A percentile compares a stretch with the other conserved stretches of the same genome.
phyloP scores from a whole-genome alignment of 139 green algal genomes.

The Zygnema cylindricum region DNA sequence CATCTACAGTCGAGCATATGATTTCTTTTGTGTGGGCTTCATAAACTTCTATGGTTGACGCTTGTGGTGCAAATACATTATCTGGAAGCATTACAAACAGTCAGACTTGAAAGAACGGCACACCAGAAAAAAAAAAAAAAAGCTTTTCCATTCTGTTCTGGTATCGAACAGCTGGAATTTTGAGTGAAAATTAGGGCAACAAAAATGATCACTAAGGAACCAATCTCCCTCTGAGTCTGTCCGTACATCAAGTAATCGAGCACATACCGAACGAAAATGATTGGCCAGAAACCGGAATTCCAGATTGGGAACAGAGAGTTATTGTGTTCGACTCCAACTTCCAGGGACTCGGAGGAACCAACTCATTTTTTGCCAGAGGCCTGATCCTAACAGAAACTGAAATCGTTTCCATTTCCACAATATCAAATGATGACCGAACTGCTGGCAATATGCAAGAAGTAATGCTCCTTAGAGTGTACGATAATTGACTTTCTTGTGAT shows the following conservation, averaged over 20 bases:
- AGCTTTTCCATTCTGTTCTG: too few species aligned
- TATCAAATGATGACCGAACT: background rate
- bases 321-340: slow-evolving; percentile 30
- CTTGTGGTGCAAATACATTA: slow-evolving; percentile 25
- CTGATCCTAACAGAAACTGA: slow-evolving; percentile 40
- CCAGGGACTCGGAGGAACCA: slow-evolving; percentile 24
- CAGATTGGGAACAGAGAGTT: background rate
- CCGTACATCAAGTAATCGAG: too few species aligned
- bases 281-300: slow-evolving; percentile 14
- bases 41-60: slow-evolving; percentile 37
- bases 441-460: background rate
- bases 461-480: too few species aligned
- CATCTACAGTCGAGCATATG: slow-evolving; percentile 37
- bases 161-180: too few species aligned
- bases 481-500: too few species aligned
- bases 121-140: background rate
- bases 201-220: slow-evolving; percentile 2
- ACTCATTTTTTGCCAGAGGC: slow-evolving; percentile 18
- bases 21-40: slow-evolving; percentile 41
- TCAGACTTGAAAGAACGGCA: background rate
- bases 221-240: background rate
- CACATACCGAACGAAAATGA: slow-evolving; percentile 46
- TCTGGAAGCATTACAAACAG: too few species aligned
- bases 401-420: slow-evolving; percentile 40
- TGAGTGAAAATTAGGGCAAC: background rate